Evolutionary conservation across 2,329 filamentous ascomycete species (phyloP).

Genomic region (Amauroascus niger): DNA sequence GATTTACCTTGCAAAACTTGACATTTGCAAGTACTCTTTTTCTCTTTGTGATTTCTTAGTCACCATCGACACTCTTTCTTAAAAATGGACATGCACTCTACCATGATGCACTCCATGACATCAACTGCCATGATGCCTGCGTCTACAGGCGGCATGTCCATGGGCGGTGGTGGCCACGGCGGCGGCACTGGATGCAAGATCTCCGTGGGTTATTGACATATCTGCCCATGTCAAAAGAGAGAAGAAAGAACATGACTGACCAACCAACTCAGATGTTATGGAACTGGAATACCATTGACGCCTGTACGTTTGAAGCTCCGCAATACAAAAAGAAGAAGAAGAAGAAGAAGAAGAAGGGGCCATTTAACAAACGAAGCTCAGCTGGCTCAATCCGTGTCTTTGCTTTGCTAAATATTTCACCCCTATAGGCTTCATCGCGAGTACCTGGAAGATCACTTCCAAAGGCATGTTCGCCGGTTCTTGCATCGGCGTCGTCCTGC

Average conservation of each 20-base stretch:
- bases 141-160: conserved; percentile 11
- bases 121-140: conserved; percentile 11
- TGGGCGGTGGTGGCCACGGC: conserved; percentile 13
- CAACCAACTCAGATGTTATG: conserved; percentile 56
- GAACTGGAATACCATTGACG: conserved; percentile 66
- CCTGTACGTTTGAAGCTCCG: conserved; percentile 35
- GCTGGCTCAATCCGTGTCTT: not conserved
- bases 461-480: conserved; percentile 65
- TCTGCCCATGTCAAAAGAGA: not conserved
- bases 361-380: too few relatives aligned
- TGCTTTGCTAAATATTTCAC: not conserved
- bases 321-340: too few relatives aligned
- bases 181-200: conserved; percentile 25
- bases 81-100: conserved; percentile 10
- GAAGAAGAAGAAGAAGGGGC: too few relatives aligned
- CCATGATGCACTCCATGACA: conserved; percentile 13
- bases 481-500: conserved; percentile 67
- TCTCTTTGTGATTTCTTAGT: not conserved
- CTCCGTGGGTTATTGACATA: conserved; percentile 19
- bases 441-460: conserved; percentile 60
- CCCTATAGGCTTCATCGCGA: conserved; percentile 54
- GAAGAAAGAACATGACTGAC: not conserved
- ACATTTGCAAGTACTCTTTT: too few relatives aligned
- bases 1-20: not conserved
- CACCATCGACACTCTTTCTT: not conserved